phyloP scores from a whole-genome alignment of 805 yeast genomes.

The Maudiozyma bulderi region DNA sequence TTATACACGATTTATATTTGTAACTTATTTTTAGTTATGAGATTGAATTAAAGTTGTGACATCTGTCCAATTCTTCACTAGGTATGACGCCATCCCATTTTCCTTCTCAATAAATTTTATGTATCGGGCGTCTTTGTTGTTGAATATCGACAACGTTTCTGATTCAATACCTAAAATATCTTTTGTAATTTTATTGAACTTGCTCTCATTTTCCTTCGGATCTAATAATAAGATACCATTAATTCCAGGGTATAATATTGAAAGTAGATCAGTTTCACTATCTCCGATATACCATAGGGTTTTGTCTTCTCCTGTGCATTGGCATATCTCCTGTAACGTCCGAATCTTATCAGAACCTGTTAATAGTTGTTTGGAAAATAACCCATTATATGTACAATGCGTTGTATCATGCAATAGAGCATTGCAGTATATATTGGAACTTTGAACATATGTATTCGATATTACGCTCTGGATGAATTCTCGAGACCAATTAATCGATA shows the following conservation, averaged over 20 bases:
- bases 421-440: slow-evolving; percentile 19
- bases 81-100: not conserved
- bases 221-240: slow-evolving; percentile 21
- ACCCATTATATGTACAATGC: slow-evolving; percentile 14
- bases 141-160: not conserved
- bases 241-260: slow-evolving; percentile 19
- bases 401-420: slow-evolving; percentile 5
- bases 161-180: slow-evolving; percentile 11
- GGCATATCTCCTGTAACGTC: not conserved
- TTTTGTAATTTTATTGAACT: slow-evolving; percentile 13
- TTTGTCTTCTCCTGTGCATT: slow-evolving; percentile 4
- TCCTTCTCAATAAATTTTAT: slow-evolving; percentile 9
- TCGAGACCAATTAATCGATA: slow-evolving; percentile 26
- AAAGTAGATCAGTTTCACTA: slow-evolving; percentile 25
- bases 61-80: slow-evolving; percentile 16
- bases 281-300: slow-evolving; percentile 26
- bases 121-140: not conserved
- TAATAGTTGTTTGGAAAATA: slow-evolving; percentile 15
- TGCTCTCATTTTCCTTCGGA: slow-evolving; percentile 13
- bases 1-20: not conserved
- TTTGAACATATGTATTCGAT: slow-evolving; percentile 2
- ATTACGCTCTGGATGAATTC: slow-evolving; percentile 19
- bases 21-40: not conserved
- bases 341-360: slow-evolving; percentile 24
- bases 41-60: not conserved